Evolutionary conservation across 169 alveolate species (phyloP), one percentile per base, ranked within the genome.

Genomic region (Babesia ovata): DNA sequence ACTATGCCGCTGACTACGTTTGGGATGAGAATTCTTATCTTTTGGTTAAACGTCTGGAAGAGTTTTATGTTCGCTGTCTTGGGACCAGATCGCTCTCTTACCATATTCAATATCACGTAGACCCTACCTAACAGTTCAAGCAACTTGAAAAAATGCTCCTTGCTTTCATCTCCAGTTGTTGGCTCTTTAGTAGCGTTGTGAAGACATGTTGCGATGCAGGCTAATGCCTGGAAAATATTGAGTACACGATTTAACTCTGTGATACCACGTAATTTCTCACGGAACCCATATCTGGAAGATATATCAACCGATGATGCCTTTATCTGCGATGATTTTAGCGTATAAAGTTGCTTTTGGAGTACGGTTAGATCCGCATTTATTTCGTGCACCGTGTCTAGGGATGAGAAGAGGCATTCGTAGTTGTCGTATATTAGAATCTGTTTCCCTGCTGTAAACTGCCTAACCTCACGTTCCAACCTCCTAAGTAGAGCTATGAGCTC

Each of bases 321-420:
- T 36, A 81, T 74, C 46, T 81, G 85, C 72, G 88, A 81, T 39
- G 88, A 19, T 26, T 73, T 81, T 36, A 81, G 60, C 10, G 62
- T 60, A 26, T 60, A 60, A 56, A 81, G 57, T 24, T 65, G 74
- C 39, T 62, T 81, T 42, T 81, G 78, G 4, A 81, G 74, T 2
- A 49, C 70, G 14, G 53, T 54, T 46, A 81, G 74, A 22, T 81
- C 85, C 29, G 56, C 42, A 54, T 81, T 81, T 42, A 81, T 81
- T 33, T 52, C 63, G 52, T 81, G 85, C 22, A 81, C 77, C 8
- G 88, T 81, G 61, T 81, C 88, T 19, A 81, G 84, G 9, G 88
- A 70, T n/a, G 88, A 57, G 61, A 81, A 81, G 33, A 81, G 85
- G 54, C 88, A 81, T 66, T 81, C 88, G 52, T 81, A 81, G 79